Evolutionary conservation across 768 basidiomycete species (phyloP).

Genomic region (Serendipita sp.): DNA sequence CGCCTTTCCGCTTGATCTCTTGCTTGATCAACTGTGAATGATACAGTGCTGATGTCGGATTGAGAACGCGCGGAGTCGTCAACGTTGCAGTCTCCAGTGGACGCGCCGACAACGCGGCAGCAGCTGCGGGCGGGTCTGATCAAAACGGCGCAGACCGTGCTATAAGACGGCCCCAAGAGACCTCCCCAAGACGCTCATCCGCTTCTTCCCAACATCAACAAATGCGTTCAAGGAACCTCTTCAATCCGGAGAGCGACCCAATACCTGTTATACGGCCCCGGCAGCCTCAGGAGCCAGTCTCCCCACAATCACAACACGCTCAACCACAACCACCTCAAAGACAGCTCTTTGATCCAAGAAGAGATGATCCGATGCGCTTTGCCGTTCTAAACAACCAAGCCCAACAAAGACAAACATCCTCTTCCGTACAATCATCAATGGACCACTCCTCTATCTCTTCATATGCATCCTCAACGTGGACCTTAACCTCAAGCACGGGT

Average conservation of each 20-base stretch:
- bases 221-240: constrained; percentile 35
- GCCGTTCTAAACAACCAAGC: constrained; percentile 39
- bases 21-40: background rate
- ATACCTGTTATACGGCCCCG: constrained; percentile 36
- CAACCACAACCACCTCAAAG: constrained; percentile 22
- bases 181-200: constrained; percentile 57
- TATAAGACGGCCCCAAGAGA: constrained; percentile 26
- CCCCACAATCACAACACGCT: constrained; percentile 16
- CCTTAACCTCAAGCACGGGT: constrained; percentile 14
- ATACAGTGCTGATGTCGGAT: constrained; percentile 21
- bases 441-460: constrained; percentile 60
- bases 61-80: constrained; percentile 30
- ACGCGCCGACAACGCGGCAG: constrained; percentile 16
- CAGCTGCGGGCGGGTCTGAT: constrained; percentile 13
- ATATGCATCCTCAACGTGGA: constrained; percentile 13
- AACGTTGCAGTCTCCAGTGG: constrained; percentile 26
- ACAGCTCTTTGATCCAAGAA: constrained; percentile 75
- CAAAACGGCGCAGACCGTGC: constrained; percentile 18
- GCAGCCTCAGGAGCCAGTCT: constrained; percentile 17
- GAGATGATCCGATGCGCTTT: constrained; percentile 85
- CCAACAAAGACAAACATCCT: constrained; percentile 7
- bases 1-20: background rate
- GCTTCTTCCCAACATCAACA: constrained; percentile 37
- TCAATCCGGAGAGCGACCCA: constrained; percentile 55
- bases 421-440: constrained; percentile 21